Conservation (phyloP, 2,329 filamentous ascomycete genomes). For the Neonectria hederae region DNA sequence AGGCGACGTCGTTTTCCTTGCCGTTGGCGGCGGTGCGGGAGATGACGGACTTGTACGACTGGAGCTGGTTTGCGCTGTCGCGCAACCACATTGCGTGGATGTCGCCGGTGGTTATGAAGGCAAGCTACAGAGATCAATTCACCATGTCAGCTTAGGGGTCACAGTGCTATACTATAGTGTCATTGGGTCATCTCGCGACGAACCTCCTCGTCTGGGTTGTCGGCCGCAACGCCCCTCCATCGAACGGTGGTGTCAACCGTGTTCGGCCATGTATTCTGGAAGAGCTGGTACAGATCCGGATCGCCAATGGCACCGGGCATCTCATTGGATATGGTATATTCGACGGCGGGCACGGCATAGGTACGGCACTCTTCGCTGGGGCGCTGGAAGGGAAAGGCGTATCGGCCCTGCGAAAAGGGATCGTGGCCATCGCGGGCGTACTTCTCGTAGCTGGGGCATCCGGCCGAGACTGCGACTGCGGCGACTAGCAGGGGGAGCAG, state of each 20-base stretch:
- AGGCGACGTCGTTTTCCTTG: slow-evolving; percentile 65
- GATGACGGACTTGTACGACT: slow-evolving; percentile 75
- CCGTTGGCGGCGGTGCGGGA: slow-evolving; percentile 56
- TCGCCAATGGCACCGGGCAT: slow-evolving; percentile 77
- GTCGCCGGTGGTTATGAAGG: slow-evolving; percentile 85
- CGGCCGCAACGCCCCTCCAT: slow-evolving; percentile 70
- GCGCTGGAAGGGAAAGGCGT: slow-evolving; percentile 82
- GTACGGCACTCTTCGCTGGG: slow-evolving; percentile 81
- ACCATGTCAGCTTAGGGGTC: background rate
- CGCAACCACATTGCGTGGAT: slow-evolving; percentile 95
- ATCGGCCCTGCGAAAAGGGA: slow-evolving; percentile 79
- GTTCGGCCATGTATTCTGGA: slow-evolving; percentile 78
- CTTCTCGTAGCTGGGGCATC: slow-evolving; percentile 49
- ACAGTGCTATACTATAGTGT: no score
- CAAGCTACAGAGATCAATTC: slow-evolving; percentile 58
- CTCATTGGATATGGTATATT: slow-evolving; percentile 73
- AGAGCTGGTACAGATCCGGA: slow-evolving; percentile 76
- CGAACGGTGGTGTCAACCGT: slow-evolving; percentile 77
- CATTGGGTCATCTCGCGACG: background rate
- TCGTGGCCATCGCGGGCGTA: slow-evolving; percentile 59
- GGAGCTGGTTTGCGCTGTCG: slow-evolving; percentile 84
- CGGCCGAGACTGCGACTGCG: slow-evolving; percentile 35
- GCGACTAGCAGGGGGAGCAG: slow-evolving; percentile 18
- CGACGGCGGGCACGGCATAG: slow-evolving; percentile 80
- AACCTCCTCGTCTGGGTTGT: slow-evolving; percentile 68